These are phyloP conservation scores for Cyclostephanos invisitatus DNA, from an alignment of 108 stramenopile genomes.

Conservation along the genomic window DNA sequence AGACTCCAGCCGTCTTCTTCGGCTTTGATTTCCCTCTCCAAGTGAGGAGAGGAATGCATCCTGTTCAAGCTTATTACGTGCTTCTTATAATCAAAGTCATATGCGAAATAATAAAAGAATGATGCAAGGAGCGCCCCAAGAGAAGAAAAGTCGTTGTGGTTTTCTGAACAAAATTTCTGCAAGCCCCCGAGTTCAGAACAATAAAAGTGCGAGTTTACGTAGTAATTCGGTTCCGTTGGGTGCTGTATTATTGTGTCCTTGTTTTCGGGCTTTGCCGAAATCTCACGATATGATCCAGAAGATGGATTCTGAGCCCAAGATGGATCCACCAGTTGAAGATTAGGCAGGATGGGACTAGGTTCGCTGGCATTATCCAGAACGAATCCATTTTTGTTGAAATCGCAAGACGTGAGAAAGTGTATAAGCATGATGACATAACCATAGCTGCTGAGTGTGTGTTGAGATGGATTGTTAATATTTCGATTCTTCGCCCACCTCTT, in stretches of 20 bases:
- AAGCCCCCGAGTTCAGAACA: slow-evolving; percentile 50
- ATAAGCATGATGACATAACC: slow-evolving; percentile 96
- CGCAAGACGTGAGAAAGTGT: slow-evolving; percentile 89
- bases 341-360: slow-evolving; percentile 86
- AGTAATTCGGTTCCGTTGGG: slow-evolving; percentile 65
- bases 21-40: slow-evolving; percentile 89
- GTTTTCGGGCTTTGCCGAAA: slow-evolving; percentile 43
- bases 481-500: slow-evolving; percentile 96
- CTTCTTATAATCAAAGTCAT: slow-evolving; percentile 89
- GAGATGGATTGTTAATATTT: slow-evolving; percentile 93
- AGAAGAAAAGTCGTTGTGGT: slow-evolving; percentile 45
- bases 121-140: slow-evolving; percentile 86
- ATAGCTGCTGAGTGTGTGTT: slow-evolving; percentile 95
- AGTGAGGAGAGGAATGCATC: slow-evolving; percentile 34
- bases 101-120: slow-evolving; percentile 92
- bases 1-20: slow-evolving; percentile 94
- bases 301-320: slow-evolving; percentile 63
- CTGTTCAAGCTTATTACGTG: slow-evolving; percentile 79
- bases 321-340: slow-evolving; percentile 91
- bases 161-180: slow-evolving; percentile 56
- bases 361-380: slow-evolving; percentile 23
- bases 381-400: slow-evolving; percentile 59
- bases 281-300: slow-evolving; percentile 68
- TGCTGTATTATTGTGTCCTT: slow-evolving; percentile 58
- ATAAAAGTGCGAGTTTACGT: slow-evolving; percentile 85